Evolutionary conservation across 2,329 filamentous ascomycete species (phyloP), one percentile per base, ranked within the genome.

Genomic region (Aspergillus aculeatinus): DNA sequence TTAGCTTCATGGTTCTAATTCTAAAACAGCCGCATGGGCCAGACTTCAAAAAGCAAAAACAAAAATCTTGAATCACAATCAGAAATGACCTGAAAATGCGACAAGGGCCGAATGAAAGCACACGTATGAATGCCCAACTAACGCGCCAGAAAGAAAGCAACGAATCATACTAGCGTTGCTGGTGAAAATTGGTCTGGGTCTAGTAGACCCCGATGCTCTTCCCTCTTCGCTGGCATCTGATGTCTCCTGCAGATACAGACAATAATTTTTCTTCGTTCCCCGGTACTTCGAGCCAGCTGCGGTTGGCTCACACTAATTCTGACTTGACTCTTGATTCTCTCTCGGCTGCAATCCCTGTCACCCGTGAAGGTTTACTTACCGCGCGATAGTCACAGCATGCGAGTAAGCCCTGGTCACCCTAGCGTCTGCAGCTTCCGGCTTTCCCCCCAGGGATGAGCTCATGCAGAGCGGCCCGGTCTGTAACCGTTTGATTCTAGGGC

Each of bases 101-200:
- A 44, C 39, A 44, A 44, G 39, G 39, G 39, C 39, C 39, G 39
- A 44, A 44, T 44, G 64, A 50, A 63, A 68, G 72, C 39, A 72
- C 72, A 76, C 68, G 76, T 68, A 75, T 75, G 71, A 72, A 71
- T 78, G 76, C 76, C 75, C 76, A 78, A 77, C 71, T 29, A 9
- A 63, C 65, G 61, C 72, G 68, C 63, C 60, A 69, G 61, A 67
- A 58, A 29, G 66, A 63, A 70, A 68, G 71, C 70, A 68, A 65
- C 74, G 69, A 76, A 75, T 75, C 72, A 73, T 50, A 35, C 48
- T 48, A 19, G 47, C 56, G 55, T 48, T 58, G 55, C 14, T 33
- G 21, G 55, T 35, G 52, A 44, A 61, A 53, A 49, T 35, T 59
- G 49, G 49, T 54, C 59, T 64, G 61, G 63, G 60, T 65, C 60